Base-by-base conservation (phyloP, 768 basidiomycete genomes). In the Lentinula boryana region DNA sequence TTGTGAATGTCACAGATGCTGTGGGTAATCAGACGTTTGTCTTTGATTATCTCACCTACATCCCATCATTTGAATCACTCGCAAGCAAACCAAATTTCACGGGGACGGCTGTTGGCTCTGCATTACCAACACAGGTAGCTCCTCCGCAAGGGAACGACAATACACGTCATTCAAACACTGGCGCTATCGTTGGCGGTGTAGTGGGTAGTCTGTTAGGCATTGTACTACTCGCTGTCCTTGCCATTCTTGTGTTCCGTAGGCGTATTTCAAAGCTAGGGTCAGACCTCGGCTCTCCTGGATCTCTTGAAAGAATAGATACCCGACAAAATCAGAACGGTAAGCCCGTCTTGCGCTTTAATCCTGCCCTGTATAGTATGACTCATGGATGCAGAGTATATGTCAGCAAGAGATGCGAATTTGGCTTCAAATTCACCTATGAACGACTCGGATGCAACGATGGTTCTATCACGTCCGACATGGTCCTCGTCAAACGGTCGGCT, bases 1-100 rank as follows among this genome's bases (percentile, higher is more conserved):
- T 38, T n/a, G 35, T 27, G 36, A 50, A 53, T 52, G 50, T 54
- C 18, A 54, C 59, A 21, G 21, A 54, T 1, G 12, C 59, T 10
- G 21, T n/a, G 13, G 59, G 59, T n/a, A 40, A 40, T 23, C 59
- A 54, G 49, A 38, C 21, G 5, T 60, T 60, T 16, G 41, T 53
- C 33, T 53, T 60, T 21, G 59, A 54, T 46, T 54, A 53, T 43
- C 23, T 60, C 6, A 41, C 51, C 1, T 60, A 53, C 15, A 38
- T 8, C 5, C 49, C 59, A 5, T 41, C 46, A 4, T 60, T 60
- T 12, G 9, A 18, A 7, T 40, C 27, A 27, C 52, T 60, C 31
- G 49, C 59, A 8, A 43, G 13, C 7, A 60, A 60, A 13, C 59
- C 59, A 27, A 49, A 51, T 36, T 60, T 60, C 36, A 43, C 50